Conservation (phyloP, 352 stramenopile species). For the Pythium aquatile region DNA sequence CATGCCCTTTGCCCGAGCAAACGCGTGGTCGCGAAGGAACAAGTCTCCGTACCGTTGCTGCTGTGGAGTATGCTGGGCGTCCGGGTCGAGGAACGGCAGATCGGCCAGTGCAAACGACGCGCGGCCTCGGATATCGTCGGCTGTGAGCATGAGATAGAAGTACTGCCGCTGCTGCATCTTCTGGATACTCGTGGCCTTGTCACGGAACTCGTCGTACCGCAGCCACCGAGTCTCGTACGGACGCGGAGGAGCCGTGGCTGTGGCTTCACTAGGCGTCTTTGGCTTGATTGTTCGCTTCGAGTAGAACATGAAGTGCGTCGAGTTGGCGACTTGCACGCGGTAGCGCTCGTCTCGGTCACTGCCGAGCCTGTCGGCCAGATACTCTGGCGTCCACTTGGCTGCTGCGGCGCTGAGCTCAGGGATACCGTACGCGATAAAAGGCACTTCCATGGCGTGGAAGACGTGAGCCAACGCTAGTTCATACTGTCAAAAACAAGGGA, state of each 20-base stretch:
- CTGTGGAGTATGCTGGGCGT: constrained; percentile 34
- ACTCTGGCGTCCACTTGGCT: constrained; percentile 86
- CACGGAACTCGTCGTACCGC: constrained; percentile 61
- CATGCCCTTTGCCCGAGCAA: constrained; percentile 47
- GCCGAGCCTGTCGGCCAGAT: constrained; percentile 47
- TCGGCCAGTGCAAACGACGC: constrained; percentile 81
- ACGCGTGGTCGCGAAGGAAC: constrained; percentile 43
- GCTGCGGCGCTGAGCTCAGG: constrained; percentile 72
- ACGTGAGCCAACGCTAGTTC: constrained; percentile 84
- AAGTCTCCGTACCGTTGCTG: constrained; percentile 41
- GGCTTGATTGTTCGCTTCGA: constrained; percentile 29
- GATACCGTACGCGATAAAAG: constrained; percentile 93
- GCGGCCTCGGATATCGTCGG: constrained; percentile 36
- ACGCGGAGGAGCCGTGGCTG: background rate
- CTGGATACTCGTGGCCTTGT: constrained; percentile 21
- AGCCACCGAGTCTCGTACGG: constrained; percentile 54
- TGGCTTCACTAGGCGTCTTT: constrained; percentile 31
- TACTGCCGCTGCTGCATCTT: constrained; percentile 28
- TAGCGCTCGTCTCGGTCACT: constrained; percentile 29
- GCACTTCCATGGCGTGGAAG: constrained; percentile 90
- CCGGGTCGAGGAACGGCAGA: constrained; percentile 90
- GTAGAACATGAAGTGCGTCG: constrained; percentile 96
- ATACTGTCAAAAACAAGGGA: constrained; percentile 39
- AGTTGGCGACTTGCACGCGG: constrained; percentile 71
- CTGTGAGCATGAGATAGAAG: constrained; percentile 66